These are phyloP conservation scores for Thalia dealbata DNA, from an alignment of 176 grass and related monocot genomes.

Conservation along the genomic window DNA sequence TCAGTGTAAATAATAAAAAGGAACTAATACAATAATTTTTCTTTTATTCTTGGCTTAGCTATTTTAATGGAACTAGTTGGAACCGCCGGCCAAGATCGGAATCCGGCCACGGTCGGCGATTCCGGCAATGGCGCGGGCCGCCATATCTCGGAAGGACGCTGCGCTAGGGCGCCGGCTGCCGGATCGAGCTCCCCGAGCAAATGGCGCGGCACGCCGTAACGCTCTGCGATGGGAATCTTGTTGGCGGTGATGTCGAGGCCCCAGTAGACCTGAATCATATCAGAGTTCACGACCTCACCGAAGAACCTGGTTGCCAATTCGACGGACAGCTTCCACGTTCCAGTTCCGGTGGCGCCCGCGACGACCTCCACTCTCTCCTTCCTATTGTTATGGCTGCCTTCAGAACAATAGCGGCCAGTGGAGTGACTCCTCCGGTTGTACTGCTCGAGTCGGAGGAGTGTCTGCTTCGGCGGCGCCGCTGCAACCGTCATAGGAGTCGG, in stretches of 20 bases:
- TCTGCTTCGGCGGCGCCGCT: not conserved
- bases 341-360: no score
- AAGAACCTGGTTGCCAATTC: conserved; percentile 26
- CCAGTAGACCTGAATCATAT: conserved; percentile 70
- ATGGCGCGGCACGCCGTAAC: conserved; percentile 51
- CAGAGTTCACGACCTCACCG: conserved; percentile 69
- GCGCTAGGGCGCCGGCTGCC: no score
- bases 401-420: not conserved
- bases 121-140: no score
- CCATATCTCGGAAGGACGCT: no score
- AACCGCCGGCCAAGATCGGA: no score
- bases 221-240: conserved; percentile 37
- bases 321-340: conserved; percentile 66
- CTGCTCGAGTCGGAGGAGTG: no score
- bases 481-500: not conserved
- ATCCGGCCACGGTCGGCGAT: no score
- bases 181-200: no score
- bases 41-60: no score
- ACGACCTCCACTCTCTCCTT: conserved; percentile 38
- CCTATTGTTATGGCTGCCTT: not conserved
- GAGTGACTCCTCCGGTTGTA: not conserved
- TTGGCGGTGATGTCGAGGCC: conserved; percentile 77
- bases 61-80: no score
- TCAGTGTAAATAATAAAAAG: no score
- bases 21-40: no score